A percentile compares a stretch with the other conserved stretches of the same genome.
Conservation (phyloP, 345 rosid genomes). For the Geranium brycei region DNA sequence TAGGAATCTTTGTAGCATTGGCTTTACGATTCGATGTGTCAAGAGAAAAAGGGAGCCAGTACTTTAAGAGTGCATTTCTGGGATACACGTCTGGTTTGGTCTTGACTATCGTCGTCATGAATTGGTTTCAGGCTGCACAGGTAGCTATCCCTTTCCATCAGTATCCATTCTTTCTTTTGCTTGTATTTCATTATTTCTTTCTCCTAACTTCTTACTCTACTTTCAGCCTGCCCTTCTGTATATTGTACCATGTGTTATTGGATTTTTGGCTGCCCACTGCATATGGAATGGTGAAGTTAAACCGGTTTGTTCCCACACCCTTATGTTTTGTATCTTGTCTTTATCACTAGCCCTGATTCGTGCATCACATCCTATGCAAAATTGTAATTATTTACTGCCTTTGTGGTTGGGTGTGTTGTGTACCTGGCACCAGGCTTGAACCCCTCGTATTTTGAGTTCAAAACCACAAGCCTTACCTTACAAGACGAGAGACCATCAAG, state of each 20-base stretch:
- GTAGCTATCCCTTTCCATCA: conserved; percentile 13
- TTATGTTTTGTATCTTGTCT: no score
- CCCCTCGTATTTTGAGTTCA: no score
- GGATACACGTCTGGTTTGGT: conserved; percentile 69
- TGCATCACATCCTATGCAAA: no score
- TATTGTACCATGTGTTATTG: conserved; percentile 86
- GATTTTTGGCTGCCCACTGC: conserved; percentile 86
- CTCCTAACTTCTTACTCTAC: not conserved
- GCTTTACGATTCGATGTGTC: conserved; percentile 92
- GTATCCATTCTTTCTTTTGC: not conserved
- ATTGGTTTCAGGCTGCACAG: conserved; percentile 99
- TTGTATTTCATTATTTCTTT: no score
- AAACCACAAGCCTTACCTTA: no score
- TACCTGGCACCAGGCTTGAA: no score
- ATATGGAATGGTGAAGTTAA: conserved; percentile 88
- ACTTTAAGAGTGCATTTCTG: conserved; percentile 87
- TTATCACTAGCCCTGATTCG: no score
- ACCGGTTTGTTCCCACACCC: conserved; percentile 42
- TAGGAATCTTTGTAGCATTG: conserved; percentile 94
- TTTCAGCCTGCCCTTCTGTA: conserved; percentile 93
- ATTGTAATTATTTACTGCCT: no score
- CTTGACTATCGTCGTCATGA: conserved; percentile 88
- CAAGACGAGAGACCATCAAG: no score
- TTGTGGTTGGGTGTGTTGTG: no score
- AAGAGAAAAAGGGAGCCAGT: conserved; percentile 71